Evolutionary conservation across 176 grass and related monocot species (phyloP).

Genomic region (Rhynchospora pubera): DNA sequence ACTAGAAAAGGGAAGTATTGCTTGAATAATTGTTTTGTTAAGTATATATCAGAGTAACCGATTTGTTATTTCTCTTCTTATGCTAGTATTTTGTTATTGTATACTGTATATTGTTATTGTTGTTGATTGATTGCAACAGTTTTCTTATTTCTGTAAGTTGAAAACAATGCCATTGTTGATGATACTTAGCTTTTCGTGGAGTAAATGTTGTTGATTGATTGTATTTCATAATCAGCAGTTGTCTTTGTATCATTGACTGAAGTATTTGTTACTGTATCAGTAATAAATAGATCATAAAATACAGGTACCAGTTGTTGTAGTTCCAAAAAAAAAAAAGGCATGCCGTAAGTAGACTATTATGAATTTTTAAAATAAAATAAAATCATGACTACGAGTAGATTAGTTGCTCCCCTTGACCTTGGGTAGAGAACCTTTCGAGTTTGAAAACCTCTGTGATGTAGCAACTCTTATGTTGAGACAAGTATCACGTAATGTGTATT

Average conservation of each 20-base stretch:
- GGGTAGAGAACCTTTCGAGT: background rate
- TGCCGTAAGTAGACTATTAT: background rate
- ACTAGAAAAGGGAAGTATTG: background rate
- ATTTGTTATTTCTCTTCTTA: background rate
- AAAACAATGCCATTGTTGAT: background rate
- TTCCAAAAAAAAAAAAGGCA: too few species aligned
- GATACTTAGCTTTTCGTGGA: background rate
- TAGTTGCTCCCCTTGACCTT: background rate
- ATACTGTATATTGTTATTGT: background rate
- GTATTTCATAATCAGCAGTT: background rate
- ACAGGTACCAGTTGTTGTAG: too few species aligned
- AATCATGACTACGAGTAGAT: background rate
- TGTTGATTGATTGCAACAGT: background rate
- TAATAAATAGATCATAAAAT: too few species aligned
- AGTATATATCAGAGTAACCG: background rate
- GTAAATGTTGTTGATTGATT: background rate
- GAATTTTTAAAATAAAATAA: background rate
- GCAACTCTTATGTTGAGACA: background rate
- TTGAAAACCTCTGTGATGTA: background rate
- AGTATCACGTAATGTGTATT: too few species aligned
- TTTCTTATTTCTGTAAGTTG: background rate
- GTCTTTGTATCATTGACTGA: background rate
- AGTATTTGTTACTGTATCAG: too few species aligned
- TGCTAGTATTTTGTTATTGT: background rate
- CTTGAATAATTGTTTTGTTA: background rate